These are phyloP conservation scores for Pycnococcus provasolii DNA, from an alignment of 139 green algal genomes.

Conservation along the genomic window DNA sequence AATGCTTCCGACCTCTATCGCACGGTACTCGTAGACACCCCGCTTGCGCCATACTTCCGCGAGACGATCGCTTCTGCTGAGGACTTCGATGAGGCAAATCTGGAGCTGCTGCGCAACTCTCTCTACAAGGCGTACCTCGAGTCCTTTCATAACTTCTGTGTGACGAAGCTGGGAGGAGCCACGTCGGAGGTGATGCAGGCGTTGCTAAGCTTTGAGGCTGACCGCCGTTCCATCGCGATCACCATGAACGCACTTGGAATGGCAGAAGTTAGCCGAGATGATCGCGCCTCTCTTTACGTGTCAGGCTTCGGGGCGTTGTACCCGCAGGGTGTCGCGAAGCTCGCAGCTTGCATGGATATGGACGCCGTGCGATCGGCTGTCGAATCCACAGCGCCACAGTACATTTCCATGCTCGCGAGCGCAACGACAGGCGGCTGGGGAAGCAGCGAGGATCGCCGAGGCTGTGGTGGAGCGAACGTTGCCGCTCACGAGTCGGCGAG, in stretches of 20 bases:
- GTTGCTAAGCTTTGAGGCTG: constrained; percentile 88
- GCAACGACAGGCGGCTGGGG: no score
- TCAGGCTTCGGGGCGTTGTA: no score
- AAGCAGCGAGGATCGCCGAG: no score
- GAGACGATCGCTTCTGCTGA: constrained; percentile 34
- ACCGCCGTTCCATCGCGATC: constrained; percentile 91
- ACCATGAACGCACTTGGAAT: constrained; percentile 67
- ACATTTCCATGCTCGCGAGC: no score
- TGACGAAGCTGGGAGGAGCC: constrained; percentile 60
- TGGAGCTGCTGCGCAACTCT: constrained; percentile 91
- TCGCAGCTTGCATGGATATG: no score
- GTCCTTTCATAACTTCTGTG: constrained; percentile 69
- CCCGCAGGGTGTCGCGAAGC: no score
- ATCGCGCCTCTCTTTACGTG: constrained; percentile 32
- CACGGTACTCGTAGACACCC: constrained; percentile 91
- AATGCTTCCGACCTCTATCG: constrained; percentile 96
- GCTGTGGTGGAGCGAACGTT: no score
- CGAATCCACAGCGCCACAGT: no score
- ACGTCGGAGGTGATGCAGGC: constrained; percentile 86
- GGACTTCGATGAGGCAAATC: constrained; percentile 98
- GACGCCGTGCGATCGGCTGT: no score
- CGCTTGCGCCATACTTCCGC: constrained; percentile 90
- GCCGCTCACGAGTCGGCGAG: no score
- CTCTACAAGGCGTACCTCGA: constrained; percentile 98
- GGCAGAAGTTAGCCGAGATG: constrained; percentile 17